Base-by-base conservation (phyloP, 73 alveolate species). In the Paramecium pentaurelia region DNA sequence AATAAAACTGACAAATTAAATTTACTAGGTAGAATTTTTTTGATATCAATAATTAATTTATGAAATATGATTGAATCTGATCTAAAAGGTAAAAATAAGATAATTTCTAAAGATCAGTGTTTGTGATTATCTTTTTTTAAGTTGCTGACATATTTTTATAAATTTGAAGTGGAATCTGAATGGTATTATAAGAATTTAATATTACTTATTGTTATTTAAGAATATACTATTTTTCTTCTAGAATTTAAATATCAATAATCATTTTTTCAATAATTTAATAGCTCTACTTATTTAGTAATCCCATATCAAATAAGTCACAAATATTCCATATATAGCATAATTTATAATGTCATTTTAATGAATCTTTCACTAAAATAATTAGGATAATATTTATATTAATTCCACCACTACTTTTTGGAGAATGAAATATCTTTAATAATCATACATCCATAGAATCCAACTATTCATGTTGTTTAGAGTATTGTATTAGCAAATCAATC, bases 361-460 rank as follows among this genome's bases (percentile, higher is more conserved):
- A n/a, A 64, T 7, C 37, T 73, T 73, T 77, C 91, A 45, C 44
- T 45, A 40, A 16, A 40, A 49, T 47, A 80, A 34, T 45, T 80
- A 49, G 0, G 77, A 14, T 45, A 25, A 45, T 96, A 28, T 80
- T 93, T 75, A 92, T 98, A 98, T 47, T 86, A 95, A 58, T 92
- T 94, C 98, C 98, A 98, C 87, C 99, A 99, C 32, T 93, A 77
- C 92, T 98, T 98, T 93, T 93, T 92, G 14, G 93, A 94, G 49
- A 93, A 88, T 32, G 98, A 93, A 30, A 73, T 73, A 28, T 98
- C 99, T 93, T 98, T 98, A 77, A 84, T 51, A 37, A 80, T 83
- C 92, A 97, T 97, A 54, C 96, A 93, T 34, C 94, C 95, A 25
- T 93, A 94, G 93, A 98, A 95, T 28, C 97, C 84, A 16, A 94